Percentiles rank a stretch among this genome's conserved stretches.
These are phyloP conservation scores for Corymbia calophylla DNA, from an alignment of 441 rosid species.

Conservation along the genomic window DNA sequence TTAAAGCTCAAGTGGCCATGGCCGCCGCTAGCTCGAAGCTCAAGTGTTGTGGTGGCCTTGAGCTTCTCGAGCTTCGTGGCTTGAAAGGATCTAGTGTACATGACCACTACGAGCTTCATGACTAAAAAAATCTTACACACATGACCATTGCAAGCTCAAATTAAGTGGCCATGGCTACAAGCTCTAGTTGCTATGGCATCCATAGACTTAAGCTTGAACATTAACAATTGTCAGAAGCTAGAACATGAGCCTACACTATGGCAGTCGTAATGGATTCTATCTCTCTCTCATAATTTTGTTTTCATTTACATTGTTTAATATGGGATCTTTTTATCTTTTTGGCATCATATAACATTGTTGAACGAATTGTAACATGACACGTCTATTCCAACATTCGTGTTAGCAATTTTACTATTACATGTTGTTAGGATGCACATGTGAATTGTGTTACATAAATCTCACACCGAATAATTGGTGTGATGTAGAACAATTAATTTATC, in stretches of 20 bases:
- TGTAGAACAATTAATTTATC: too few species aligned
- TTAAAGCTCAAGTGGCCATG: background rate
- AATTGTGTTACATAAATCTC: too few species aligned
- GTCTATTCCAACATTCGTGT: too few species aligned
- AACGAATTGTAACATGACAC: background rate
- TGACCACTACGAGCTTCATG: background rate
- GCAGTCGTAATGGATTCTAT: background rate
- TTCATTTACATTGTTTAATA: background rate
- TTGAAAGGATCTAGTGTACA: background rate
- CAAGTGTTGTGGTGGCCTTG: background rate
- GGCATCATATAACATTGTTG: background rate
- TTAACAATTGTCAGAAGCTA: background rate
- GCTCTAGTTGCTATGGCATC: fast-evolving
- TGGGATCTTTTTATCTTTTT: fast-evolving
- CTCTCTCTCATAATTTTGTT: background rate
- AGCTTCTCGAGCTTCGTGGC: background rate
- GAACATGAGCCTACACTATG: background rate
- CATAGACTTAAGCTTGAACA: background rate
- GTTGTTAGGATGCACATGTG: too few species aligned
- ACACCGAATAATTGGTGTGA: too few species aligned
- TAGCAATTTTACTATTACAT: too few species aligned
- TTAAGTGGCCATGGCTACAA: background rate
- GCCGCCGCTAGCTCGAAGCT: background rate
- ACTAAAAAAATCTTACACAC: background rate
- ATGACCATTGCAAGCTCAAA: background rate